phyloP scores from a whole-genome alignment of 768 basidiomycete species.

The Coprinopsis cinerea region DNA sequence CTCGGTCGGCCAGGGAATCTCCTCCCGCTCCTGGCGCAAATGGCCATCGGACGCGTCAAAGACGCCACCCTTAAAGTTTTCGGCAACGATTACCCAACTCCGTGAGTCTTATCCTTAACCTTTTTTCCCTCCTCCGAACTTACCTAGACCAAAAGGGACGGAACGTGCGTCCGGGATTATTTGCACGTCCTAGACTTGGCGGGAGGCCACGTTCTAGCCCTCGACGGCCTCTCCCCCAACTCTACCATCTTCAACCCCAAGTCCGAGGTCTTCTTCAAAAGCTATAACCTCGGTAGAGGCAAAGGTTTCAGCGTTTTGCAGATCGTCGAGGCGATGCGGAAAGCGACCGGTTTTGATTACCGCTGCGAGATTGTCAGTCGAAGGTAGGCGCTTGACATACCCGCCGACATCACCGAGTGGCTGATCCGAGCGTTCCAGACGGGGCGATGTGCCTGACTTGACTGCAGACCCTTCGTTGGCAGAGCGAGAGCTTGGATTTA shows the following conservation, averaged over 20 bases:
- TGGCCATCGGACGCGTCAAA: constrained; percentile 85
- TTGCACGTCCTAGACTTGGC: constrained; percentile 92
- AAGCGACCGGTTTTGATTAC: constrained; percentile 84
- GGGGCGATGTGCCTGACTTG: constrained; percentile 93
- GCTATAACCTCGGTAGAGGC: constrained; percentile 96
- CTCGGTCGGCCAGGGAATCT: constrained; percentile 91
- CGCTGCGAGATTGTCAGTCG: constrained; percentile 86
- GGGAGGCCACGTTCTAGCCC: constrained; percentile 86
- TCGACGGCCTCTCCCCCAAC: constrained; percentile 69
- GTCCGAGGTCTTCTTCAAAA: constrained; percentile 68
- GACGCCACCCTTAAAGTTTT: constrained; percentile 75
- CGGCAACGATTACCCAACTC: constrained; percentile 95
- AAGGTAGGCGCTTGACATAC: constrained; percentile 49
- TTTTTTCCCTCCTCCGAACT: background rate
- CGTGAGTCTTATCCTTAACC: constrained; percentile 37
- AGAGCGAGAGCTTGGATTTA: constrained; percentile 89
- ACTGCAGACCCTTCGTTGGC: constrained; percentile 92
- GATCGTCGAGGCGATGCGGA: constrained; percentile 92
- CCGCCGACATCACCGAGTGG: constrained; percentile 5
- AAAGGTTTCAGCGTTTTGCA: constrained; percentile 88
- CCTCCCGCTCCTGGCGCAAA: constrained; percentile 87
- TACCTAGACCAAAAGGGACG: constrained; percentile 55
- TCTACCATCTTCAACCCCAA: constrained; percentile 55
- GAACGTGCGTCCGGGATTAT: constrained; percentile 97
- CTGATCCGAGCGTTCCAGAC: constrained; percentile 34